Base-by-base conservation (phyloP, 352 stramenopile genomes). In the Phytophthora niederhauseri region DNA sequence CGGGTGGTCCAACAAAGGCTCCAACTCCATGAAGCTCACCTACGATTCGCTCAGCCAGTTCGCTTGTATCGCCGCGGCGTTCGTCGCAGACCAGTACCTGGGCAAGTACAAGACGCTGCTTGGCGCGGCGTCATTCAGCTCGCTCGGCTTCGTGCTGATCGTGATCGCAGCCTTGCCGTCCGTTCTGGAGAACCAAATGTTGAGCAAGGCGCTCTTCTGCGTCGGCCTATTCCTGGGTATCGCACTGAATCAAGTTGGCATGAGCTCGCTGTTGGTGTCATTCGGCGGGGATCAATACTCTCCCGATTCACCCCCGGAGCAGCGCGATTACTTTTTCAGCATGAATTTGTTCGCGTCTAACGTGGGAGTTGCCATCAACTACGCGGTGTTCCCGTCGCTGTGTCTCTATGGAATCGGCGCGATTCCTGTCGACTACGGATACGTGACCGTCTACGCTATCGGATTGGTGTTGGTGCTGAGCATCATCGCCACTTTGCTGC, bases 291-390 rank as follows among this genome's bases (percentile, higher is more conserved):
- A 89, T 57, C 82, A 89, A 64, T 90, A 85, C 56, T 72, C 81
- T 22, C 77, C 82, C 1, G 51, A 58, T 22, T 72, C 78, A 9
- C 73, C 70, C 3, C 53, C 55, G 38, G 71, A 73, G 20, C 62
- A 85, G 19, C 84, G 87, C 54, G 67, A 72, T 22, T 78, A 67
- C 17, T 95, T 84, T 74, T 95, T 94, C 73, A 89, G 76, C 62
- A 88, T 79, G 56, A 92, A 92, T 60, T 94, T 95, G 75, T 92
- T 76, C 64, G 71, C 66, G 28, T 80, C 93, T 62, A 95, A 95
- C 64, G 66, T 90, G 46, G 87, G 87, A 30, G 76, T 85, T 6
- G 57, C 75, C n/a, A 79, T 95, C 57, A 85, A 78, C 56, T 96
- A 92, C 72, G 85, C 72, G 6, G 79, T 92, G 41, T 80, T 95